Evolutionary conservation across 2,329 filamentous ascomycete genomes (phyloP).

Genomic region (Penicillium digitatum): DNA sequence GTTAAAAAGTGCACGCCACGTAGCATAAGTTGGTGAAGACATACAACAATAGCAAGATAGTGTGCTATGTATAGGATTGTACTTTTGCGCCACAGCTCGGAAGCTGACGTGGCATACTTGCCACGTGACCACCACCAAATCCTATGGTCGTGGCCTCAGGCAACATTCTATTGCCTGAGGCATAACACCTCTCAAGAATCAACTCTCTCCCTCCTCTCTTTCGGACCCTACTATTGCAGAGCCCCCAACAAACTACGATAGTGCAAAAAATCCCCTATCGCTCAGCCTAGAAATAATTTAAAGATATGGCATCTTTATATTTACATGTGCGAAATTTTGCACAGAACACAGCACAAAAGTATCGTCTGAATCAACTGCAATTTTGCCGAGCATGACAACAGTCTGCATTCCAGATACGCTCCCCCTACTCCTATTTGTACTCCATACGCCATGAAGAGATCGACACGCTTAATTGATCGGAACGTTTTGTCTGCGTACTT

Average conservation of each 20-base stretch:
- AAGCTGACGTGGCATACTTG: background rate
- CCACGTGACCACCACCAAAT: background rate
- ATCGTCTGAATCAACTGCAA: background rate
- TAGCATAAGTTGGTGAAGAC: background rate
- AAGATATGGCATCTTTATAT: background rate
- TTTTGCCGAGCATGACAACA: slow-evolving; percentile 14
- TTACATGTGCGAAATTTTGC: background rate
- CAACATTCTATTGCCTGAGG: too few species aligned
- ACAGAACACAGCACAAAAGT: background rate
- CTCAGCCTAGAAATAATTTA: slow-evolving; percentile 17
- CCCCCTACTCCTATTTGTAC: background rate
- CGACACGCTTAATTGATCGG: slow-evolving; percentile 12
- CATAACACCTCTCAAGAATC: too few species aligned
- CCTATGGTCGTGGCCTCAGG: too few species aligned
- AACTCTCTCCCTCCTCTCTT: too few species aligned
- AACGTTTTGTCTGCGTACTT: slow-evolving; percentile 15
- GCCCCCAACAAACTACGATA: slow-evolving; percentile 8
- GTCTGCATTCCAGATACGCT: slow-evolving; percentile 6
- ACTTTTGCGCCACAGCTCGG: background rate
- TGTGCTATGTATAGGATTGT: too few species aligned
- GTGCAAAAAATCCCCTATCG: slow-evolving; percentile 15
- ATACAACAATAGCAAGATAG: too few species aligned
- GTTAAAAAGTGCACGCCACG: background rate
- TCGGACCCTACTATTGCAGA: too few species aligned
- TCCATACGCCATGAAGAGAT: slow-evolving; percentile 9